A percentile compares a stretch with the other conserved stretches of the same genome.
Evolutionary conservation across 768 basidiomycete genomes (phyloP).

Genomic region (Kwoniella europaea): DNA sequence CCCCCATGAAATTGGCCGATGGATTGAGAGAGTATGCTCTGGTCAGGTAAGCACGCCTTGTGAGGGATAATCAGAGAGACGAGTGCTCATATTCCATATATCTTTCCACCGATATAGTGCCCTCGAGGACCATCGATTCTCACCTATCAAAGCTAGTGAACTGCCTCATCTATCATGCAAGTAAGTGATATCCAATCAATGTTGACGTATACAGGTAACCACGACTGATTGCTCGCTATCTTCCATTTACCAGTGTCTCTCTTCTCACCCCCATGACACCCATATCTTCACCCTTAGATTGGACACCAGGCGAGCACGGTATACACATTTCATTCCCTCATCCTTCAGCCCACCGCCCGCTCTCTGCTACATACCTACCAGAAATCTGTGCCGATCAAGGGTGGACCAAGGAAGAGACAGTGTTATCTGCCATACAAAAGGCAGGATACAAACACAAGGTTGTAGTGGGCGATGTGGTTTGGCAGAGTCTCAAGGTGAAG

Average conservation of each 20-base stretch:
- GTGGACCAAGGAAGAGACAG: slow-evolving; percentile 86
- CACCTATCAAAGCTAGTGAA: slow-evolving; percentile 74
- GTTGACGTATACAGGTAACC: not conserved
- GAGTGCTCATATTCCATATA: not conserved
- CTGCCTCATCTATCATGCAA: slow-evolving; percentile 81
- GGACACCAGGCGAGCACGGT: slow-evolving; percentile 90
- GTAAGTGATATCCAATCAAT: slow-evolving; percentile 63
- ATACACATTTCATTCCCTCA: slow-evolving; percentile 80
- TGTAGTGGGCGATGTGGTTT: slow-evolving; percentile 44
- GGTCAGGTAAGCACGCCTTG: slow-evolving; percentile 62
- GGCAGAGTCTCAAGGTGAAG: slow-evolving; percentile 47
- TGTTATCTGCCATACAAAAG: slow-evolving; percentile 90
- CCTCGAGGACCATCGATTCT: slow-evolving; percentile 84
- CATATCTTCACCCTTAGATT: slow-evolving; percentile 82
- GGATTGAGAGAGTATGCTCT: slow-evolving; percentile 89
- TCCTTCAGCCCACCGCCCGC: slow-evolving; percentile 61
- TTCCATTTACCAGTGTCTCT: slow-evolving; percentile 68
- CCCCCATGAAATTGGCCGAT: slow-evolving; percentile 71
- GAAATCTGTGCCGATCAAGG: slow-evolving; percentile 91
- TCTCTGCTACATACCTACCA: slow-evolving; percentile 89
- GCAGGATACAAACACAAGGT: slow-evolving; percentile 68
- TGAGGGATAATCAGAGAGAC: not conserved
- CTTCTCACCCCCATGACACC: slow-evolving; percentile 92
- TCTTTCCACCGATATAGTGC: slow-evolving; percentile 62
- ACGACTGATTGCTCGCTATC: not conserved